Conservation (phyloP, 305 asterid genomes). For the Euphrasia arctica region DNA sequence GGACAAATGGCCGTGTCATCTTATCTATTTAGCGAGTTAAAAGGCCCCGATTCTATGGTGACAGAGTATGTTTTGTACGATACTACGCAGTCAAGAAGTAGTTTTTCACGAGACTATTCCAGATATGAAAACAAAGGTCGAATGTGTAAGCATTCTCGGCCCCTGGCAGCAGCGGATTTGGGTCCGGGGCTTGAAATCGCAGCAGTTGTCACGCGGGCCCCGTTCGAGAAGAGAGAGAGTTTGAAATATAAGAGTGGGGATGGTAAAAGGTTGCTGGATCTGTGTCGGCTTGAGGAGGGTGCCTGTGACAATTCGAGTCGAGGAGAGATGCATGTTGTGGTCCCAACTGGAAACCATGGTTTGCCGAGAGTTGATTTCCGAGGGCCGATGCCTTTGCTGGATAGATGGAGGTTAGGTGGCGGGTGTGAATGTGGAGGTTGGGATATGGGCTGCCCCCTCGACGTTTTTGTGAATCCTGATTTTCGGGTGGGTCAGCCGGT, state of each 20-base stretch:
- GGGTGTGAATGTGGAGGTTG: conserved; percentile 98
- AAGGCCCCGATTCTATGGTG: conserved; percentile 60
- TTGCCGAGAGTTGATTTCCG: conserved; percentile 54
- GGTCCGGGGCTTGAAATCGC: conserved; percentile 66
- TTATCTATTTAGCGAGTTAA: conserved; percentile 50
- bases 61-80: conserved; percentile 78
- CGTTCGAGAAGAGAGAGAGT: conserved; percentile 69
- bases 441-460: conserved; percentile 93
- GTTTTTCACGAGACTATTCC: conserved; percentile 46
- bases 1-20: conserved; percentile 83
- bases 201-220: conserved; percentile 64
- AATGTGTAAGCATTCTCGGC: conserved; percentile 30
- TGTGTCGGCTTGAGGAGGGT: conserved; percentile 37
- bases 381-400: conserved; percentile 73
- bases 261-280: conserved; percentile 28
- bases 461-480: conserved; percentile 49
- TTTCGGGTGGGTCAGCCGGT: conserved; percentile 38
- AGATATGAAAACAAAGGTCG: conserved; percentile 36
- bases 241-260: conserved; percentile 52
- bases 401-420: conserved; percentile 91
- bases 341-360: conserved; percentile 83
- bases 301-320: conserved; percentile 24
- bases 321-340: conserved; percentile 64
- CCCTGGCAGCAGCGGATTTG: conserved; percentile 42
- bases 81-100: conserved; percentile 45